These are phyloP conservation scores for Coemansia sp. DNA, from an alignment of 192 early-diverging fungal genomes.

Conservation along the genomic window DNA sequence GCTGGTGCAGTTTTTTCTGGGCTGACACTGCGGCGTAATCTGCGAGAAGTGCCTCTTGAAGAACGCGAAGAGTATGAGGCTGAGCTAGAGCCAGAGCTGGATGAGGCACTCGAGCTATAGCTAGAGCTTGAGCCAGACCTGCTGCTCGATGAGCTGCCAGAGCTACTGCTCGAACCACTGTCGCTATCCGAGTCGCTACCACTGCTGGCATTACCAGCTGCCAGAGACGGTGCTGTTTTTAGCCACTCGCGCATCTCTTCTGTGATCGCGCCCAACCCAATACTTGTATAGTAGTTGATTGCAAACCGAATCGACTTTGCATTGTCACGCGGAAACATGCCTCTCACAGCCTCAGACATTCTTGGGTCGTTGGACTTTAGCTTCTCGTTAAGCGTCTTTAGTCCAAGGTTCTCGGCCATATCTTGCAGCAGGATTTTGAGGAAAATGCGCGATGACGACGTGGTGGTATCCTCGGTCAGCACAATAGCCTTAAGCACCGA, in stretches of 20 bases:
- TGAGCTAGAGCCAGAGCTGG: slow-evolving; percentile 14
- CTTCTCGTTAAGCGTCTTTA: slow-evolving; percentile 71
- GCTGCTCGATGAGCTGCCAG: slow-evolving; percentile 18
- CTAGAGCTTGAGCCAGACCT: slow-evolving; percentile 21
- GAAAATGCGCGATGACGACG: slow-evolving; percentile 95
- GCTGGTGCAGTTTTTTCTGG: background rate
- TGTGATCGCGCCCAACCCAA: slow-evolving; percentile 88
- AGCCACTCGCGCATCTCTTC: slow-evolving; percentile 90
- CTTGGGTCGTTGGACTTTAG: slow-evolving; percentile 62
- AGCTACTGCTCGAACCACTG: slow-evolving; percentile 21
- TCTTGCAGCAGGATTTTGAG: slow-evolving; percentile 95
- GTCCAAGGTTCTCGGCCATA: slow-evolving; percentile 76
- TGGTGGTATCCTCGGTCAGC: slow-evolving; percentile 94
- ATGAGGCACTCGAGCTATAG: slow-evolving; percentile 12
- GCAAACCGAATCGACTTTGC: slow-evolving; percentile 89
- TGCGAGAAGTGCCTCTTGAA: slow-evolving; percentile 8
- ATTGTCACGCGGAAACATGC: slow-evolving; percentile 89
- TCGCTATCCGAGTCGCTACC: slow-evolving; percentile 20
- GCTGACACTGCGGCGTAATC: background rate
- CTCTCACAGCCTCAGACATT: slow-evolving; percentile 73
- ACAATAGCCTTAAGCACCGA: slow-evolving; percentile 73
- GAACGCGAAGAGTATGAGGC: slow-evolving; percentile 6
- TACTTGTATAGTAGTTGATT: slow-evolving; percentile 97
- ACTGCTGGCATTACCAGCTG: slow-evolving; percentile 11
- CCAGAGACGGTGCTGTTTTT: slow-evolving; percentile 54